Evolutionary conservation across 495 filamentous ascomycete genomes (phyloP), one percentile per base, ranked within the genome.

Genomic region (Mytilinidion resinicola): DNA sequence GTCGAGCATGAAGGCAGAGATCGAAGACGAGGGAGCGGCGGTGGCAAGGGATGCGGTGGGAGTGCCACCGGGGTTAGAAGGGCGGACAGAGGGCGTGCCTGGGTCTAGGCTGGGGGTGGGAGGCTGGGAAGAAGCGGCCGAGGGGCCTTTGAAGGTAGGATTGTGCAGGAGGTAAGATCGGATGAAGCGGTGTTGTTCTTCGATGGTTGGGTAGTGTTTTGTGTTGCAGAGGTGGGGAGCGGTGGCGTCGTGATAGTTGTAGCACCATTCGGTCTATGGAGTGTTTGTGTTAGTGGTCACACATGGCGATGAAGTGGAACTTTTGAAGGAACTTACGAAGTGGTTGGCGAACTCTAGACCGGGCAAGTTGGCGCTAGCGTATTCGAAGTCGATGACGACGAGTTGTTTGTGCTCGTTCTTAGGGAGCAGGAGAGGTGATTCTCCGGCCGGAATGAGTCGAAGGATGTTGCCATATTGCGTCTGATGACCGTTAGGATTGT

Each of bases 391-490:
- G 66, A 99, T 99, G 53, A 99, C 93, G 2, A 96, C 77, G 4
- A 99, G 82, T 67, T 92, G 91, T 70, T 91, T 96, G 74, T 99
- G 93, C 62, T 91, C 83, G 67, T 96, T 95, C 39, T 85, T 82
- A 0, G 93, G 95, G 35, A 88, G 80, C 8, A 96, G 83, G 19
- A 97, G 80, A 1, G 95, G 95, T 0, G 91, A 96, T 62, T 95
- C 82, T 43, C 86, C 85, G 50, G 81, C 80, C 4, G 95, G 91
- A 47, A 86, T 80, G 64, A 96, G 77, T n/a, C 93, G 87, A 30
- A 99, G 83, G 50, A 99, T 89, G 67, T 99, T 99, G 53, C 93
- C 93, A 68, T 97, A 97, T 85, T 99, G 93, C 21, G 93, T 96
- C 88, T 96, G 56, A 19, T 38, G 36, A 9, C 51, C 9, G 43